These are phyloP conservation scores for Lathyrus aphaca DNA, from an alignment of 306 rosid genomes.

Conservation along the genomic window DNA sequence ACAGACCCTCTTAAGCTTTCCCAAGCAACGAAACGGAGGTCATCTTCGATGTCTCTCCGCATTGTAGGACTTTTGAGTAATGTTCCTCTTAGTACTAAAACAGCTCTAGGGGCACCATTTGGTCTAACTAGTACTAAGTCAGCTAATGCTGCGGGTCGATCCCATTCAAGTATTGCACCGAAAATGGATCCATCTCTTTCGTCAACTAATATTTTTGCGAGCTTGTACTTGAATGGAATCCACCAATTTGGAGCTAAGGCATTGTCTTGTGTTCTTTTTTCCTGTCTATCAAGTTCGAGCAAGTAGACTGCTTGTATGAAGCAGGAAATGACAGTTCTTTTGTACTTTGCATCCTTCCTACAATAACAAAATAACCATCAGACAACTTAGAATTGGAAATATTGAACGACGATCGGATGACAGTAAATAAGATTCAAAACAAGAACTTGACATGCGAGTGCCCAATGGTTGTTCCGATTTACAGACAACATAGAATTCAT, in stretches of 20 bases:
- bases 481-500: neutral
- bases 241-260: conserved; percentile 96
- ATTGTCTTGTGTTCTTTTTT: conserved; percentile 57
- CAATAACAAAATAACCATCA: conserved; percentile 23
- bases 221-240: conserved; percentile 92
- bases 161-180: conserved; percentile 95
- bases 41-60: conserved; percentile 88
- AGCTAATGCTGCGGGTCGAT: conserved; percentile 72
- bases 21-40: conserved; percentile 93
- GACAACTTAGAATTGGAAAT: neutral
- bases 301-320: conserved; percentile 89
- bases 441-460: neutral
- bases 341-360: conserved; percentile 85
- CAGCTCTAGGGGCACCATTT: conserved; percentile 90
- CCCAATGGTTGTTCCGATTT: neutral
- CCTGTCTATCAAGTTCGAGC: conserved; percentile 92
- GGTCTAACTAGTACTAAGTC: conserved; percentile 69
- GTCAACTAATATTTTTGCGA: conserved; percentile 63
- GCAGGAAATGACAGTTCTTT: conserved; percentile 85
- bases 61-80: conserved; percentile 80
- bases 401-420: neutral
- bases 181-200: conserved; percentile 92
- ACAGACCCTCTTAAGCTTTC: conserved; percentile 93
- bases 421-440: no score
- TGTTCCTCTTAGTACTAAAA: conserved; percentile 87